phyloP scores from a whole-genome alignment of 768 basidiomycete species.

The Psilocybe cubensis region DNA sequence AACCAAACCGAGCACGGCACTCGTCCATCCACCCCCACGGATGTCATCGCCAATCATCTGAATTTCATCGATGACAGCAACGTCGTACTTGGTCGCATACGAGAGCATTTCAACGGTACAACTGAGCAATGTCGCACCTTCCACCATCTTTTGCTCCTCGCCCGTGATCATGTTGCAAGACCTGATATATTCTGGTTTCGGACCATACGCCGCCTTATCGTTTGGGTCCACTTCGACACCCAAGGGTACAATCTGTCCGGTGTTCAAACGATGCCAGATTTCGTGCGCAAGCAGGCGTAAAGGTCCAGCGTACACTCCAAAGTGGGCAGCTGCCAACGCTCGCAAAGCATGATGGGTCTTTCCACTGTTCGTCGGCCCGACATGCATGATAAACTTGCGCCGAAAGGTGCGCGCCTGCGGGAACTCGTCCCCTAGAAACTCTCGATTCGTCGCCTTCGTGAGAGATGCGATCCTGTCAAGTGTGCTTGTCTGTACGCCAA shows the following conservation, averaged over 20 bases:
- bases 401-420: conserved; percentile 57
- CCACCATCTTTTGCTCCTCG: conserved; percentile 82
- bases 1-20: conserved; percentile 72
- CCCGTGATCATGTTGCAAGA: conserved; percentile 90
- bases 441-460: conserved; percentile 39
- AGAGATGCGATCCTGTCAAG: conserved; percentile 41
- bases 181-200: conserved; percentile 53
- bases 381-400: conserved; percentile 90
- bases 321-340: conserved; percentile 74
- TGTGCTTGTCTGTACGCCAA: conserved; percentile 31
- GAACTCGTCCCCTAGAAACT: conserved; percentile 53
- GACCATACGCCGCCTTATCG: conserved; percentile 33
- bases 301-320: conserved; percentile 90
- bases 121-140: conserved; percentile 56
- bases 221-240: conserved; percentile 42
- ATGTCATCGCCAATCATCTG: conserved; percentile 87
- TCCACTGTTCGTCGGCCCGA: conserved; percentile 97
- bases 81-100: conserved; percentile 50
- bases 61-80: conserved; percentile 96
- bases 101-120: conserved; percentile 95
- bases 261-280: conserved; percentile 89
- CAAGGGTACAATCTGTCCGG: conserved; percentile 82
- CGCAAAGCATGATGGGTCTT: conserved; percentile 95
- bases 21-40: conserved; percentile 84
- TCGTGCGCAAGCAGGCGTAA: conserved; percentile 94